Conservation (phyloP, 148 eudicot species). For the Amaranthus cruentus region DNA sequence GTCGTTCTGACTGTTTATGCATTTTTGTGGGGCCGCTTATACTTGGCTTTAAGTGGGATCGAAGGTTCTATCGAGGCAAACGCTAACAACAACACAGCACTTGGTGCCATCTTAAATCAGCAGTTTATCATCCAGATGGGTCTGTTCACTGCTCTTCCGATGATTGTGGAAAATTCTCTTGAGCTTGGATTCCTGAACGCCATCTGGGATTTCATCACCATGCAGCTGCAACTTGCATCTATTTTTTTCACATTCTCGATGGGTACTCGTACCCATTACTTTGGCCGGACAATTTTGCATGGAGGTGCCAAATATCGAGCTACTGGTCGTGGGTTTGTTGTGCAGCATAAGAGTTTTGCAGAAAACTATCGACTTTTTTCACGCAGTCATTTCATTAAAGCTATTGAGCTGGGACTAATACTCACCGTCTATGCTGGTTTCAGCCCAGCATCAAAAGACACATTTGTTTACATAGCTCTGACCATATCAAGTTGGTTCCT, state of each 20-base stretch:
- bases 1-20: constrained; percentile 80
- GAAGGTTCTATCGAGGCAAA: constrained; percentile 42
- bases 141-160: constrained; percentile 81
- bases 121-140: constrained; percentile 84
- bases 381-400: constrained; percentile 86
- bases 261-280: constrained; percentile 90
- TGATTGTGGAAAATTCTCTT: constrained; percentile 81
- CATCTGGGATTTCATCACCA: constrained; percentile 81
- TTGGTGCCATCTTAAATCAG: constrained; percentile 75
- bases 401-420: constrained; percentile 80
- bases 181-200: constrained; percentile 80
- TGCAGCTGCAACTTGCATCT: constrained; percentile 86
- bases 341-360: constrained; percentile 79
- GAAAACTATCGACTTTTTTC: constrained; percentile 83
- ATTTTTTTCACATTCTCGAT: constrained; percentile 83
- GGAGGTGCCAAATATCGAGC: constrained; percentile 96
- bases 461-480: constrained; percentile 73
- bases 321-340: constrained; percentile 95
- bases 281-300: constrained; percentile 85
- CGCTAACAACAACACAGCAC: constrained; percentile 54
- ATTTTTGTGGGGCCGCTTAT: constrained; percentile 85
- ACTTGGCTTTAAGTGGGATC: constrained; percentile 79
- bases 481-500: constrained; percentile 90
- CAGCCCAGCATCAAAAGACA: constrained; percentile 70
- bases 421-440: constrained; percentile 72